Conservation (phyloP, 257 asterid species). For the Knoxia roxburghii region DNA sequence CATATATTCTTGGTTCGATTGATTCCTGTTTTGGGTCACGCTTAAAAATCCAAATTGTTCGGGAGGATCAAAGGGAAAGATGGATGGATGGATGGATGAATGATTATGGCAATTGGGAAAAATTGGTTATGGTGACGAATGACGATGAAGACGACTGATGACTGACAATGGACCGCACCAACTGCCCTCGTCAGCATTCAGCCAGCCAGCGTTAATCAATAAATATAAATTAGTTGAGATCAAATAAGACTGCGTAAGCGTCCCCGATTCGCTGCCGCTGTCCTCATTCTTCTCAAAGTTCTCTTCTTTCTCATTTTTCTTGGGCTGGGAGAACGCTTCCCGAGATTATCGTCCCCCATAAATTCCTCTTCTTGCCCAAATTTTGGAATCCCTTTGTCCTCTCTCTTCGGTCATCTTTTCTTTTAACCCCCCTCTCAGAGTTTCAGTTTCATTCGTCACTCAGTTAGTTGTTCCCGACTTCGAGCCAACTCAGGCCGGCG, state of each 20-base stretch:
- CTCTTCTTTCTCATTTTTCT: background rate
- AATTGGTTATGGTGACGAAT: background rate
- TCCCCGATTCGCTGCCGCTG: slow-evolving; percentile 2
- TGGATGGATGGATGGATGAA: too few relatives aligned
- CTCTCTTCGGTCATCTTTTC: background rate
- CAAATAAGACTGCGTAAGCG: background rate
- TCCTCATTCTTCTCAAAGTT: background rate
- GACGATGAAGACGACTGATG: background rate
- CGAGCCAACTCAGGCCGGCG: too few relatives aligned
- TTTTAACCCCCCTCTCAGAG: too few relatives aligned
- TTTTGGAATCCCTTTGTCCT: background rate
- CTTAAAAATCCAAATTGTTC: too few relatives aligned
- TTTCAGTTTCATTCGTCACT: too few relatives aligned
- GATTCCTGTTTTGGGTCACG: background rate
- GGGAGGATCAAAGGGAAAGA: too few relatives aligned
- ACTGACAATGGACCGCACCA: background rate
- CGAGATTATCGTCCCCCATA: slow-evolving; percentile 9
- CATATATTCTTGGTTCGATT: background rate
- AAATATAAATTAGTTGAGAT: background rate
- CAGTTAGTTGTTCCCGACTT: too few relatives aligned
- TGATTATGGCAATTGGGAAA: background rate
- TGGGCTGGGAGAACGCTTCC: slow-evolving; percentile 6
- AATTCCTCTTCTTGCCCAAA: background rate
- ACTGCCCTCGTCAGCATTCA: slow-evolving; percentile 1
- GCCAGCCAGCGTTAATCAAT: too few relatives aligned